Percentiles rank a stretch among this genome's conserved stretches.
Evolutionary conservation across 139 green algal genomes (phyloP).

Genomic region (Chlamydomonas sp.): DNA sequence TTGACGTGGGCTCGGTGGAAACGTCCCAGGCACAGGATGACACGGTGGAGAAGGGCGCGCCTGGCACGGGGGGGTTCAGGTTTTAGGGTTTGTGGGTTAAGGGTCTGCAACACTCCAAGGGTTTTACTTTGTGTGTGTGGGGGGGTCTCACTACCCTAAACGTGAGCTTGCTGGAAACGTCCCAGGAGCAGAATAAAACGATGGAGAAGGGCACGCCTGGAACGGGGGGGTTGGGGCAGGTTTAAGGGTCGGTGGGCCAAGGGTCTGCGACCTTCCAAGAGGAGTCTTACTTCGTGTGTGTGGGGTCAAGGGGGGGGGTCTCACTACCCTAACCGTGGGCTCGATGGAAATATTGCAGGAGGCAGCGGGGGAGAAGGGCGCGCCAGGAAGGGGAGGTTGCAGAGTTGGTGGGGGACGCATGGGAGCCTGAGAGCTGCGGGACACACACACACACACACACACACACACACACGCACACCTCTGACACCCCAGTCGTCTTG

Average conservation of each 20-base stretch:
- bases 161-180: conserved; percentile 22
- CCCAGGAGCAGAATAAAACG: conserved; percentile 22
- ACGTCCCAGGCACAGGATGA: conserved; percentile 22
- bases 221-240: background rate
- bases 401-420: no score
- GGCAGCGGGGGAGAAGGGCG: conserved; percentile 17
- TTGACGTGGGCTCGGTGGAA: conserved; percentile 23
- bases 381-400: background rate
- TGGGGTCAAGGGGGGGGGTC: no score
- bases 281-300: background rate
- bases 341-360: conserved; percentile 21
- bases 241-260: background rate
- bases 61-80: background rate
- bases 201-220: conserved; percentile 18
- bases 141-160: no score
- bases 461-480: no score
- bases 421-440: no score
- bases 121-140: background rate
- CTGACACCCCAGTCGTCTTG: no score
- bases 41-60: conserved; percentile 20
- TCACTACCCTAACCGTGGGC: no score
- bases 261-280: background rate
- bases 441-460: no score
- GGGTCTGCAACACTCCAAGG: background rate
- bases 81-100: background rate